Evolutionary conservation across 1,284 basidiomycete species (phyloP).

Genomic region (Boletus sp.): DNA sequence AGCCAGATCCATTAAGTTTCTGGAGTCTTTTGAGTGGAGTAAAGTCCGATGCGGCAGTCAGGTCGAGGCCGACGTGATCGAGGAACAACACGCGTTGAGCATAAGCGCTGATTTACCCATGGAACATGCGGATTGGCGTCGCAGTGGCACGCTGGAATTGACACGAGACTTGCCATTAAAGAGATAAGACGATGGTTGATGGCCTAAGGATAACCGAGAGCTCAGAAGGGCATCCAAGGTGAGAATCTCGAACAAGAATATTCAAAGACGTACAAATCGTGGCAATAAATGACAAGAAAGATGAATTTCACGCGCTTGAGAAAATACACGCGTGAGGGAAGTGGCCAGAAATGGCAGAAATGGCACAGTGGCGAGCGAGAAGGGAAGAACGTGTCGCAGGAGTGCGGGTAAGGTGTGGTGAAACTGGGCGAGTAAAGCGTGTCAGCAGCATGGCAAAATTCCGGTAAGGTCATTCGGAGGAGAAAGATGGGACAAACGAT

Average conservation of each 20-base stretch:
- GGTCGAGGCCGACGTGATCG: conserved; percentile 61
- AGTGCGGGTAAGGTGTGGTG: conserved; percentile 60
- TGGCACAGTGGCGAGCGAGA: conserved; percentile 46
- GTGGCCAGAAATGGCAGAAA: conserved; percentile 53
- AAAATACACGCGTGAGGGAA: conserved; percentile 41
- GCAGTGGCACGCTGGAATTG: conserved; percentile 29
- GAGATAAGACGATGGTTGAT: conserved; percentile 17
- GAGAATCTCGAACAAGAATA: conserved; percentile 37
- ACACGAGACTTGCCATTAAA: conserved; percentile 31
- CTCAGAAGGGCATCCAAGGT: conserved; percentile 17
- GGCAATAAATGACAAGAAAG: conserved; percentile 31
- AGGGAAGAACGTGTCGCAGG: conserved; percentile 52
- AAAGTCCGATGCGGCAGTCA: conserved; percentile 52
- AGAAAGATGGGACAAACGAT: conserved; percentile 49
- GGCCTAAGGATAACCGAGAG: conserved; percentile 29
- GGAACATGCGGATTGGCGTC: conserved; percentile 35
- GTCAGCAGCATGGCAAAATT: conserved; percentile 59
- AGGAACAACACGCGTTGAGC: conserved; percentile 57
- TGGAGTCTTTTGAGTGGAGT: conserved; percentile 66
- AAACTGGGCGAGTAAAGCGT: conserved; percentile 47
- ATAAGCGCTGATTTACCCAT: conserved; percentile 48
- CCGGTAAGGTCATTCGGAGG: conserved; percentile 51
- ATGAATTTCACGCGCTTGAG: conserved; percentile 29
- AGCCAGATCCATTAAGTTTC: conserved; percentile 55
- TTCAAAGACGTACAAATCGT: conserved; percentile 39